These are phyloP conservation scores for Aphanocladium album DNA, from an alignment of 2,329 filamentous ascomycete species.

Conservation along the genomic window DNA sequence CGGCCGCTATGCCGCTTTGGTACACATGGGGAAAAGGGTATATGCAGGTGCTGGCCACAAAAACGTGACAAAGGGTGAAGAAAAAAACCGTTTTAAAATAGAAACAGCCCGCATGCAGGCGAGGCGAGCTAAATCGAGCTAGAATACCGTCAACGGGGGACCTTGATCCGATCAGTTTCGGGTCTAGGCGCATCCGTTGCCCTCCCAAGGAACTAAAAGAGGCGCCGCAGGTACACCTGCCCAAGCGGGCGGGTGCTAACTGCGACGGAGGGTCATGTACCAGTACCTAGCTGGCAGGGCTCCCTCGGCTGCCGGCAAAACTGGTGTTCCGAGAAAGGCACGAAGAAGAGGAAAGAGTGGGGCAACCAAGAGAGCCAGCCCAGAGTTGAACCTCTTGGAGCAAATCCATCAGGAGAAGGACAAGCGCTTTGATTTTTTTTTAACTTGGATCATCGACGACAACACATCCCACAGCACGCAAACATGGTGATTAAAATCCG, in stretches of 20 bases:
- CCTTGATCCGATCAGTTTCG: slow-evolving; percentile 3
- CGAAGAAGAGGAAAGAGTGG: neutral
- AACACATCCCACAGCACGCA: neutral
- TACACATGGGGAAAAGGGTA: neutral
- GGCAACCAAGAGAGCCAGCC: neutral
- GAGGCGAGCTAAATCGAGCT: no score
- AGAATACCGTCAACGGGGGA: no score
- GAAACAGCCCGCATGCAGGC: neutral
- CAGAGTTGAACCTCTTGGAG: neutral
- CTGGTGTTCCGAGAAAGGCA: slow-evolving; percentile 22
- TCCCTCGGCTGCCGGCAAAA: slow-evolving; percentile 33
- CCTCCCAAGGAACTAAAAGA: neutral
- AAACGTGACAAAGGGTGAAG: neutral
- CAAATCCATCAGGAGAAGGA: neutral
- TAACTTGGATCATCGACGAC: neutral
- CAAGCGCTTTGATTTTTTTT: neutral
- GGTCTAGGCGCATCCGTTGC: neutral
- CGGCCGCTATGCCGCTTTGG: slow-evolving; percentile 1
- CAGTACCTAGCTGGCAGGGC: no score
- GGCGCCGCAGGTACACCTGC: no score
- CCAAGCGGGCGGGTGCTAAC: no score
- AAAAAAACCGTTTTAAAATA: neutral
- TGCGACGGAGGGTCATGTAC: no score
- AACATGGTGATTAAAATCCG: slow-evolving; percentile 91
- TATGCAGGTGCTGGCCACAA: neutral